Percentiles rank a stretch among this genome's conserved stretches.
Evolutionary conservation across 1,139 yeast genomes (phyloP).

Genomic region (Scheffersomyces insectosa): DNA sequence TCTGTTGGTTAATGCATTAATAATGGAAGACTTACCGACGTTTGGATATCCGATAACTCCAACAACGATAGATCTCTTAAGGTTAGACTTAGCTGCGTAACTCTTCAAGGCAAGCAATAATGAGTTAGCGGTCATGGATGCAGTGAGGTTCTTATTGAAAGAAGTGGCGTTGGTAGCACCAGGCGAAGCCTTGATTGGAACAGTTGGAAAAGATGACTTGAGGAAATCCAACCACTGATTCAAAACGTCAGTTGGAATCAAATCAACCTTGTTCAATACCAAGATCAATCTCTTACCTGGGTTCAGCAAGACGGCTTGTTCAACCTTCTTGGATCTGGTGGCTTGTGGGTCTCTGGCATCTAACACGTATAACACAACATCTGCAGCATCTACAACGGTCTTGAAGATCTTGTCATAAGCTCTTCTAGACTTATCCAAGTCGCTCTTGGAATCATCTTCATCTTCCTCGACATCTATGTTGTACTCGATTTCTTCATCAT

Average conservation of each 20-base stretch:
- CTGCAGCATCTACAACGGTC: constrained; percentile 81
- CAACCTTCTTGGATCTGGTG: constrained; percentile 89
- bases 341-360: constrained; percentile 98
- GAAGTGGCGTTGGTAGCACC: constrained; percentile 59
- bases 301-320: constrained; percentile 80
- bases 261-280: constrained; percentile 87
- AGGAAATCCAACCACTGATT: constrained; percentile 83
- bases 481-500: constrained; percentile 44
- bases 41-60: constrained; percentile 98
- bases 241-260: constrained; percentile 81
- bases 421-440: constrained; percentile 78
- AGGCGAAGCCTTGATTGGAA: constrained; percentile 74
- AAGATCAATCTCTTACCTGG: constrained; percentile 80
- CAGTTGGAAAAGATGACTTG: constrained; percentile 83
- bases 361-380: constrained; percentile 85
- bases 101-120: constrained; percentile 81
- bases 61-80: constrained; percentile 88
- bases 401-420: constrained; percentile 90
- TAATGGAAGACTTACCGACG: constrained; percentile 89
- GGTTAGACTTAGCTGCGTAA: constrained; percentile 78
- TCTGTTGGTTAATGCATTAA: constrained; percentile 83
- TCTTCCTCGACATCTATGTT: constrained; percentile 44
- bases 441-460: constrained; percentile 35
- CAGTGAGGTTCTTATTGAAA: constrained; percentile 77
- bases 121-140: constrained; percentile 69